Base-by-base conservation (phyloP, 75 land plant genomes). In the Picea glauca region DNA sequence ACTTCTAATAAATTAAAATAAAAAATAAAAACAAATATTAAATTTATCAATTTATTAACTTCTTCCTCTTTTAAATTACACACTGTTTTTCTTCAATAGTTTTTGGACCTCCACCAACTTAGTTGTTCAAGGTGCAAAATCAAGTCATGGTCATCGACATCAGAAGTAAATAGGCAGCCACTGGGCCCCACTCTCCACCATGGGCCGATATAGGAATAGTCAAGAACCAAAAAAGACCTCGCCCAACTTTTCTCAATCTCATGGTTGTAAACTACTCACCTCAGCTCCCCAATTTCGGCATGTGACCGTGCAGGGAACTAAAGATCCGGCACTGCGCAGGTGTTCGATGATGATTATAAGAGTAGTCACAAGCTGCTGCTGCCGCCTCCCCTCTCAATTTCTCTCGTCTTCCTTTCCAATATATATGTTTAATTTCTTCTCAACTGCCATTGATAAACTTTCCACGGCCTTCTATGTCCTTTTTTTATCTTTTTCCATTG, bases 401-500 rank as follows among this genome's bases (percentile, higher is more conserved):
- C n/a, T 40, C 40, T 20, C 46, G 50, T 70, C 56, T 50, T 50
- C 56, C 1, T 50, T 50, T 50, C 56, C 9, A 50, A 50, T 50
- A 50, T 50, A 50, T 50, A 50, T 50, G 11, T 50, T 50, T 9
- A 50, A 50, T 50, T 38, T 70, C 23, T 12, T 40, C 50, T 20
- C 46, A 70, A 40, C 74, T 40, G 46, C 50, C n/a, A 35, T 33
- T 68, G 18, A 5, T 18, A 68, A 40, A 9, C 54, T 40, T 43
- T 40, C 23, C 54, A 70, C 74, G 43, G 74, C 74, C 74, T 70
- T 70, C 74, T n/a, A 43, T 40, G 74, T 70, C 74, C 74, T 70
- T 70, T 70, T 20, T 50, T 9, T 9, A 40, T 40, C 0, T 50
- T 50, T 50, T 50, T 50, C 56, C 56, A 9, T 50, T 50, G 56